Base-by-base conservation (phyloP, 192 early-diverging fungal genomes). In the Coemansia sp. region DNA sequence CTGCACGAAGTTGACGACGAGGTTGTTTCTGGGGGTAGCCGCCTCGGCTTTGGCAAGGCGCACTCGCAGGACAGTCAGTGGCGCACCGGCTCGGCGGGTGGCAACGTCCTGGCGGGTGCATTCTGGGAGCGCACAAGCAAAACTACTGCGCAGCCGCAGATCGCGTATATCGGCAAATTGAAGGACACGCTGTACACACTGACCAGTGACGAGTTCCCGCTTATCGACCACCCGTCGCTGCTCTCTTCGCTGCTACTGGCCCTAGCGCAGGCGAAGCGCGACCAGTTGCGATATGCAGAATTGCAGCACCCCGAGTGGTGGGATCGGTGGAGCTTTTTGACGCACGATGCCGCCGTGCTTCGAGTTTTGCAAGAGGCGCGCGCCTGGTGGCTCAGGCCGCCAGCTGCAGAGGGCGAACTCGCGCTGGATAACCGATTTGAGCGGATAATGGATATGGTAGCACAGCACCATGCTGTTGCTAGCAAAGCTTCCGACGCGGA, bases 141-240 rank as follows among this genome's bases (percentile, higher is more conserved):
- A 21, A 38, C 63, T 43, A 61, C 58, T 3, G 13, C 67, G 1
- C 61, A 64, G 39, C 70, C 82, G 8, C 75, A 73, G 62, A 61
- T 76, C 6, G 89, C 91, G 5, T 93, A 89, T 66, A 85, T 94
- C 7, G 90, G 91, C 23, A 64, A 72, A 23, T 72, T 88, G 30
- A 75, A 87, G 26, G 90, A 89, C 66, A 88, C 81, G 23, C 85
- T 92, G 13, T 94, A 90, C 80, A 78, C 89, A 17, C 76, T 94
- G 35, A 89, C 91, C 0, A 63, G 76, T 19, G 84, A 91, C 32
- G 87, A 90, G 66, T 92, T 89, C 49, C 90, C 90, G 11, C 66
- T 90, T n/a, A 76, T 87, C 11, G 80, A 82, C 66, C 68, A 74
- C 40, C 70, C 70, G 37, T 60, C 80, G 30, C 66, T 82, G 52